Evolutionary conservation across 108 stramenopile genomes (phyloP).

Genomic region (Fistulifera pelliculosa): DNA sequence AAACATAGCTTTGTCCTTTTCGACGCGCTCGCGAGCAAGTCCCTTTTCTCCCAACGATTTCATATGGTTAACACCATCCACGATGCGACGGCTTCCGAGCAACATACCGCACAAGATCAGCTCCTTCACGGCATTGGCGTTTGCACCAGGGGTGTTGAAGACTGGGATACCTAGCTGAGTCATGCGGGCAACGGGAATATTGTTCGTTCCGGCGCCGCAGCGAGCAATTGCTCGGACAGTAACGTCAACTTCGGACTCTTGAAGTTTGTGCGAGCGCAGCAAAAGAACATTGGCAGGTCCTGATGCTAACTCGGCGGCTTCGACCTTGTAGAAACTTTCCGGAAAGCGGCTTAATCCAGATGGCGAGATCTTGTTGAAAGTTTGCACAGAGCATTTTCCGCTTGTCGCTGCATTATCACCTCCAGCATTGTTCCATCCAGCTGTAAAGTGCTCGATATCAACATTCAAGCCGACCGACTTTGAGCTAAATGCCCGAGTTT

Average conservation of each 20-base stretch:
- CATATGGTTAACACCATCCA: constrained; percentile 66
- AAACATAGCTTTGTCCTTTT: constrained; percentile 72
- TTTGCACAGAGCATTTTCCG: constrained; percentile 45
- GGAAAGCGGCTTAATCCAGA: constrained; percentile 25
- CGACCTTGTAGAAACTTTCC: constrained; percentile 28
- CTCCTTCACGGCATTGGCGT: constrained; percentile 81
- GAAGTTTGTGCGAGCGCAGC: constrained; percentile 59
- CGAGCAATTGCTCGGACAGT: constrained; percentile 58
- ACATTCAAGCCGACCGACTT: neutral
- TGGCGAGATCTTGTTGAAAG: constrained; percentile 65
- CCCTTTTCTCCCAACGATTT: constrained; percentile 50
- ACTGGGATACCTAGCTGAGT: constrained; percentile 78
- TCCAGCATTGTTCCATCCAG: constrained; percentile 7
- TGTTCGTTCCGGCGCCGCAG: constrained; percentile 80
- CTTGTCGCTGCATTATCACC: no score
- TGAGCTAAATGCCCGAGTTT: no score
- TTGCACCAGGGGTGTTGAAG: constrained; percentile 85
- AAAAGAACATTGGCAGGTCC: constrained; percentile 54
- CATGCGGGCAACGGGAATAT: constrained; percentile 59
- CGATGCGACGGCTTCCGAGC: constrained; percentile 46
- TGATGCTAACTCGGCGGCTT: constrained; percentile 21
- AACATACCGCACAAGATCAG: constrained; percentile 61
- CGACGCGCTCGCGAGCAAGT: constrained; percentile 48
- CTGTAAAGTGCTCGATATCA: constrained; percentile 5
- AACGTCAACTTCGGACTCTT: constrained; percentile 41